Evolutionary conservation across 495 filamentous ascomycete species (phyloP), one percentile per base, ranked within the genome.

Genomic region (Xylaria acuta): DNA sequence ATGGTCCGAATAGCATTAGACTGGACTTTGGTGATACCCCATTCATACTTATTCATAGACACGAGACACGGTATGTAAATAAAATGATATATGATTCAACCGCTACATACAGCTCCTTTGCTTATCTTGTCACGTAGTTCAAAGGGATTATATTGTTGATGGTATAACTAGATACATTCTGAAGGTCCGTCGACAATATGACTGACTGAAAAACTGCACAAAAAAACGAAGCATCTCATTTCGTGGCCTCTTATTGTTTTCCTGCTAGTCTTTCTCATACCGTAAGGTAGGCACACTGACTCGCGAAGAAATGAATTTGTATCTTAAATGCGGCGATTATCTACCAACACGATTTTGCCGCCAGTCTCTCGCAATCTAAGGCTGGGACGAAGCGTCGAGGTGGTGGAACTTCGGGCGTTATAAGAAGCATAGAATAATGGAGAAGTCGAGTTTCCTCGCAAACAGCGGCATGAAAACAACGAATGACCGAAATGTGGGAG

Each of bases 21-120:
- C 30, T 25, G 30, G 43, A 70, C 30, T 40, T 53, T 27, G 30
- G 53, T 70, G 68, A 53, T 70, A 69, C 67, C 56, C 67, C 20
- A 30, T 58, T 45, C 25, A 45, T 25, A 43, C 9, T 25, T 22
- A 47, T 59, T 30, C 36, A 47, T 43, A 8, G 14, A 34, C 12
- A n/a, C 18, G 9, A n/a, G 40, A n/a, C n/a, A 47, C 9, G 40
- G 20, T 14, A n/a, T 59, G 30, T 59, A 36, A 4, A 59, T 20
- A 20, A 32, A 36, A 59, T 5, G 22, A 34, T 8, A 18, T 59
- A 32, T 30, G 11, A 20, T 14, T 25, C 34, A 12, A 40, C 11
- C 18, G 25, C 25, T 25, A 36, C 9, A 14, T 36, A 14, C 27
- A 12, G 3, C 6, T 25, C 32, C 9, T n/a, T 22, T 40, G 9